A percentile compares a stretch with the other conserved stretches of the same genome.
Conservation (phyloP, 495 filamentous ascomycete genomes). For the Penicillium manginii region DNA sequence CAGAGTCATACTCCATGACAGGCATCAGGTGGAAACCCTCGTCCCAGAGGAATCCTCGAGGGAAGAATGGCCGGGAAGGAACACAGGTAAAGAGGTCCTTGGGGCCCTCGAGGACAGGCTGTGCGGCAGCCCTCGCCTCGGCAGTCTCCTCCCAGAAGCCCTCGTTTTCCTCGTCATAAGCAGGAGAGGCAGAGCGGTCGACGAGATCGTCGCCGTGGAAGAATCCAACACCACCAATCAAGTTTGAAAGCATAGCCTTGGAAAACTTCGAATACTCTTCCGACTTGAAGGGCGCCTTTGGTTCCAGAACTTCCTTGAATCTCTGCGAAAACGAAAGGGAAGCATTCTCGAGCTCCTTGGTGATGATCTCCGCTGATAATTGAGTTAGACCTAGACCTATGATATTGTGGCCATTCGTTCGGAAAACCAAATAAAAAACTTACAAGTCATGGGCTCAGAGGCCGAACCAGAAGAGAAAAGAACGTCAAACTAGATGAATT, state of each 20-base stretch:
- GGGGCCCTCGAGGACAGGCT: conserved; percentile 74
- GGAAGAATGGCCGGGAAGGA: conserved; percentile 94
- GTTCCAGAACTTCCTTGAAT: conserved; percentile 73
- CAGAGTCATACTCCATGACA: conserved; percentile 89
- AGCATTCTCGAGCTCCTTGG: conserved; percentile 65
- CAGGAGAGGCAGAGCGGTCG: conserved; percentile 85
- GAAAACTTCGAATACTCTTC: conserved; percentile 79
- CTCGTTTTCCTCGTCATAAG: conserved; percentile 96
- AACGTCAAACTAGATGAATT: conserved; percentile 73
- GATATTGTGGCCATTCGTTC: background rate
- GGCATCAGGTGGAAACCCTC: conserved; percentile 96
- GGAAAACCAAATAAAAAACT: conserved; percentile 12
- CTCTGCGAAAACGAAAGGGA: conserved; percentile 71
- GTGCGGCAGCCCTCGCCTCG: conserved; percentile 67
- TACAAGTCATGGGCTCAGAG: conserved; percentile 60
- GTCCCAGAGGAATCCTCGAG: conserved; percentile 95
- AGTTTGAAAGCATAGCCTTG: conserved; percentile 89
- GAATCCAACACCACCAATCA: conserved; percentile 93
- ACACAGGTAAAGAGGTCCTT: conserved; percentile 91
- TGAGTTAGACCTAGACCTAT: conserved; percentile 40
- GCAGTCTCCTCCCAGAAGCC: conserved; percentile 95
- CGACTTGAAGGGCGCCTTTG: conserved; percentile 74
- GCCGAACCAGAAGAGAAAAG: conserved; percentile 84
- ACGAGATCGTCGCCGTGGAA: conserved; percentile 87
- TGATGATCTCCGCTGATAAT: conserved; percentile 64